phyloP scores from a whole-genome alignment of 345 rosid species.

The Melaleuca quinquenervia region DNA sequence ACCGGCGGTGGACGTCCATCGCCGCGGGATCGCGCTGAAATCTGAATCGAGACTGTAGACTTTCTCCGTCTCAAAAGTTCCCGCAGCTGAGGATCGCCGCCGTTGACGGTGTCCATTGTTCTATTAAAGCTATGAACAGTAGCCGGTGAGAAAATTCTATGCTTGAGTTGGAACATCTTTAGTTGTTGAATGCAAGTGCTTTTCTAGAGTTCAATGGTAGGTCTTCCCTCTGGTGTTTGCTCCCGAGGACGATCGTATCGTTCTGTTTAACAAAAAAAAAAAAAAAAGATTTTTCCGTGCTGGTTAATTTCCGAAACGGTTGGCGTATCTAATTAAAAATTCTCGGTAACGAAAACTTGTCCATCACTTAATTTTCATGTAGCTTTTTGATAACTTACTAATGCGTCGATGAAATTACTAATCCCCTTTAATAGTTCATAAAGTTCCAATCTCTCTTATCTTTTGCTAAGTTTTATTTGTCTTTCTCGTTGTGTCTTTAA shows the following conservation, averaged over 20 bases:
- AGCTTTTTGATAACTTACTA: neutral
- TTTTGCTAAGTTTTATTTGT: neutral
- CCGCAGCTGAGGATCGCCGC: neutral
- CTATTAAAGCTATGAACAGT: neutral
- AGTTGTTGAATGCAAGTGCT: neutral
- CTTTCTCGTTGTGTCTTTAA: neutral
- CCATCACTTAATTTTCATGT: neutral
- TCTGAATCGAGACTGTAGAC: neutral
- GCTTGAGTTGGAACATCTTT: neutral
- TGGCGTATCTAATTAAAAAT: neutral
- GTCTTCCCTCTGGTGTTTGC: neutral
- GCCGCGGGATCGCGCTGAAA: neutral
- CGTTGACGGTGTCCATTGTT: neutral
- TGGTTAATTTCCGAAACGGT: neutral
- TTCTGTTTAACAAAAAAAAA: no score
- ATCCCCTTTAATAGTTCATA: neutral
- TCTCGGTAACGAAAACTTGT: neutral
- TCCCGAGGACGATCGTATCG: neutral
- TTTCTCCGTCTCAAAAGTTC: neutral
- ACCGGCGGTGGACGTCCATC: neutral
- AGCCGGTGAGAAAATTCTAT: neutral
- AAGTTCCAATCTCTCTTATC: neutral
- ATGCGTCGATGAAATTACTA: neutral
- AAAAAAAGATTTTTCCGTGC: neutral
- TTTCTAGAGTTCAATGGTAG: neutral